Evolutionary conservation across 148 eudicot genomes (phyloP).

Genomic region (Cornus kousa): DNA sequence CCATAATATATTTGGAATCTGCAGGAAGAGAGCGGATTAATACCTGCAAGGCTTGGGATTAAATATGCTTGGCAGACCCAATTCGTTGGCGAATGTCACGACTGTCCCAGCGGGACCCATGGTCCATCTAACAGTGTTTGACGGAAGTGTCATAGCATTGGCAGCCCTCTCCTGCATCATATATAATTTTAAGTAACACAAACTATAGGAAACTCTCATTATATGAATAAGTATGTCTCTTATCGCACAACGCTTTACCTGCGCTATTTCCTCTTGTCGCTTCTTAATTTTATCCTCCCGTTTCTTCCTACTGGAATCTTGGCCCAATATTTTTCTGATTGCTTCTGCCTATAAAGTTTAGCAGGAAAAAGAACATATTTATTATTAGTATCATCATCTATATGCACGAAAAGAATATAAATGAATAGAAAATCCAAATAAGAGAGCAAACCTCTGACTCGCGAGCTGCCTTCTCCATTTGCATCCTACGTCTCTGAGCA

Average conservation of each 20-base stretch:
- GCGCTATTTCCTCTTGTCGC: constrained; percentile 43
- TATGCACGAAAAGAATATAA: neutral
- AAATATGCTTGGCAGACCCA: constrained; percentile 50
- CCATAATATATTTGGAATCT: neutral
- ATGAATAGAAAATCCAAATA: neutral
- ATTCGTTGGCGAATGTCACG: constrained; percentile 41
- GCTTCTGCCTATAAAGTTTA: constrained; percentile 46
- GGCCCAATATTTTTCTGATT: constrained; percentile 56
- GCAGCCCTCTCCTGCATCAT: constrained; percentile 43
- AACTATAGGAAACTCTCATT: neutral
- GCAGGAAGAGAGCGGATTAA: constrained; percentile 3
- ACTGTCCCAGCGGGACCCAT: constrained; percentile 52
- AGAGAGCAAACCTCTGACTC: constrained; percentile 43
- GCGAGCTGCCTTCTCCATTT: constrained; percentile 54
- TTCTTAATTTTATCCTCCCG: constrained; percentile 51
- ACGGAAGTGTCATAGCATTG: constrained; percentile 33
- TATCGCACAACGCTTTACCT: constrained; percentile 25
- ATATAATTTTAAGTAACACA: neutral
- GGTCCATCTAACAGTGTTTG: constrained; percentile 39
- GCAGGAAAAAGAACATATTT: neutral
- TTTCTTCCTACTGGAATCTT: constrained; percentile 50
- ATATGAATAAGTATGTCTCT: neutral
- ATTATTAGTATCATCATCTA: neutral
- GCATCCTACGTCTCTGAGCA: constrained; percentile 51
- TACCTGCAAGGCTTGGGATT: constrained; percentile 43